Percentiles rank a stretch among this genome's conserved stretches.
These are phyloP conservation scores for Podaxis mareebaensis DNA, from an alignment of 768 basidiomycete species.

Conservation along the genomic window DNA sequence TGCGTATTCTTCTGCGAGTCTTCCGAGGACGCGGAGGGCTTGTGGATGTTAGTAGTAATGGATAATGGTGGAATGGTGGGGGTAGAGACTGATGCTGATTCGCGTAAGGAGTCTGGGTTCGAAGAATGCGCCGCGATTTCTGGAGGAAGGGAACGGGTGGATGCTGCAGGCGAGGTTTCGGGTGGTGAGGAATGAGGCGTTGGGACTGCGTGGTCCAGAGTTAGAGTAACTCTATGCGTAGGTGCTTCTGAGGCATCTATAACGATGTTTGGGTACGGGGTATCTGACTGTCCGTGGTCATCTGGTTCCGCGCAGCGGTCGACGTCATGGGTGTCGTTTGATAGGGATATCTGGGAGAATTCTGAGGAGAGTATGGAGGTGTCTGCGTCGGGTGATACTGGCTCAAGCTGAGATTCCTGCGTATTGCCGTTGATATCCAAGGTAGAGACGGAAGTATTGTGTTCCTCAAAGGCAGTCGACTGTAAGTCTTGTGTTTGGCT, in stretches of 20 bases:
- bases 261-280: constrained; percentile 41
- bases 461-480: not conserved
- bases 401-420: constrained; percentile 5
- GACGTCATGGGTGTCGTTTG: constrained; percentile 14
- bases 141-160: constrained; percentile 16
- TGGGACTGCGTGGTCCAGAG: constrained; percentile 10
- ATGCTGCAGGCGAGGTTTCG: constrained; percentile 15
- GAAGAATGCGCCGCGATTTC: not conserved
- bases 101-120: not conserved
- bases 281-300: constrained; percentile 14
- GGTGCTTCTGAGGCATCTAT: constrained; percentile 44
- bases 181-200: constrained; percentile 5
- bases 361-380: constrained; percentile 30
- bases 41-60: constrained; percentile 16
- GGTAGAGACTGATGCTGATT: constrained; percentile 13
- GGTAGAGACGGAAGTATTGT: constrained; percentile 54
- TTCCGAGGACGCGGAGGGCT: constrained; percentile 19
- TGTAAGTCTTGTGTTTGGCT: constrained; percentile 28
- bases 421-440: constrained; percentile 43
- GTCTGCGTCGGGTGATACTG: constrained; percentile 25
- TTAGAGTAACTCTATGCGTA: constrained; percentile 26
- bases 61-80: constrained; percentile 14
- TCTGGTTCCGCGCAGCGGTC: constrained; percentile 4
- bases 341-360: constrained; percentile 42
- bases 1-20: constrained; percentile 15